These are phyloP conservation scores for Kalaharituber pfeilii DNA, from an alignment of 2,329 filamentous ascomycete species.

Conservation along the genomic window DNA sequence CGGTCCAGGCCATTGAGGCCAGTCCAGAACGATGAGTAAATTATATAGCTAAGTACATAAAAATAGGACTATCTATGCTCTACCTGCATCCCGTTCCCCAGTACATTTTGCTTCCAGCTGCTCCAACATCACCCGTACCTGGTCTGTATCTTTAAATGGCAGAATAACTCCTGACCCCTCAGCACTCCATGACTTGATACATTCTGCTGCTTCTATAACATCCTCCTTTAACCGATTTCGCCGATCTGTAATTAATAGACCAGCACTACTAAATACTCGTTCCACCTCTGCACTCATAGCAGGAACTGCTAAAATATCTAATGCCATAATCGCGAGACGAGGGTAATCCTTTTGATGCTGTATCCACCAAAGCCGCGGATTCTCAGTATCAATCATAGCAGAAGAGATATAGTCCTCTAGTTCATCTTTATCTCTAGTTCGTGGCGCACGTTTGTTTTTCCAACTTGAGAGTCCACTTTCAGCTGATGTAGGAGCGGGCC, in stretches of 20 bases:
- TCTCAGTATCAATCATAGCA: not conserved
- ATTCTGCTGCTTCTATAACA: conserved; percentile 6
- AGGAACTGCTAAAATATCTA: conserved; percentile 1
- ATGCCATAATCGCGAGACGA: not conserved
- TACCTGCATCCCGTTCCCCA: too few species aligned
- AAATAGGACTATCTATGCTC: too few species aligned
- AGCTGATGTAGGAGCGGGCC: not conserved
- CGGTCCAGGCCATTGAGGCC: too few species aligned
- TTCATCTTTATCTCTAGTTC: not conserved
- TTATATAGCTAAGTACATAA: too few species aligned
- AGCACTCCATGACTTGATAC: not conserved
- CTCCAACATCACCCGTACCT: not conserved
- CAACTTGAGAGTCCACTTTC: not conserved
- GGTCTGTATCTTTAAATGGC: not conserved
- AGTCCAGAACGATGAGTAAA: too few species aligned
- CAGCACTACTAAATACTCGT: conserved; percentile 11
- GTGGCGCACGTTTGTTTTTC: not conserved
- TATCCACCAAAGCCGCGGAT: conserved; percentile 2
- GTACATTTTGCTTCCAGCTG: not conserved
- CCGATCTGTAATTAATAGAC: conserved; percentile 1
- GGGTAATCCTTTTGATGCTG: not conserved
- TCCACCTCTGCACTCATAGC: conserved; percentile 11
- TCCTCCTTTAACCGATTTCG: conserved; percentile 3
- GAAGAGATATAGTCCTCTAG: not conserved
- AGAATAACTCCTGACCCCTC: not conserved